A percentile compares a stretch with the other conserved stretches of the same genome.
Evolutionary conservation across 306 rosid species (phyloP).

Genomic region (Citrullus amarus): DNA sequence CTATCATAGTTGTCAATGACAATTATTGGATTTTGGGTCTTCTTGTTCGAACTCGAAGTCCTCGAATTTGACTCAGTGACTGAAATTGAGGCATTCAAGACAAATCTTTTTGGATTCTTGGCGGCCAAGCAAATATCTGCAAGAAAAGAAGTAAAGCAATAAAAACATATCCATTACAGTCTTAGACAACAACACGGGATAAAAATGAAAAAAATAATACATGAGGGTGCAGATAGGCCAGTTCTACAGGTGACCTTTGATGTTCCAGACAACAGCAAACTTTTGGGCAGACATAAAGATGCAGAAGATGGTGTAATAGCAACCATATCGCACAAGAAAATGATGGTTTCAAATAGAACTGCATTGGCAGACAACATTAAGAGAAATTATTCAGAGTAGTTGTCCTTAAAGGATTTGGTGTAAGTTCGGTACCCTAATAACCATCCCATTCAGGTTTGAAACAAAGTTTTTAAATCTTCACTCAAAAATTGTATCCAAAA

Average conservation of each 20-base stretch:
- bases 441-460: neutral
- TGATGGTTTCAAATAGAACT: neutral
- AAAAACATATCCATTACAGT: neutral
- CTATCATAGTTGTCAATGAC: constrained; percentile 60
- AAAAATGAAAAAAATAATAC: neutral
- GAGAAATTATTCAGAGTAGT: neutral
- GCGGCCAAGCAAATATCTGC: constrained; percentile 17
- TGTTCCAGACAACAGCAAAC: neutral
- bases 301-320: neutral
- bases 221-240: neutral
- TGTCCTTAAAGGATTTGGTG: neutral
- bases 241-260: neutral
- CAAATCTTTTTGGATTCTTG: constrained; percentile 31
- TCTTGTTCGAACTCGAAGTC: constrained; percentile 15
- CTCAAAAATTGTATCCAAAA: neutral
- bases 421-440: neutral
- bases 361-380: neutral
- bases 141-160: neutral
- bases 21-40: constrained; percentile 22
- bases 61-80: constrained; percentile 10
- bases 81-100: constrained; percentile 27
- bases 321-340: neutral
- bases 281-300: neutral
- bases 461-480: neutral
- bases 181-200: neutral